Base-by-base conservation (phyloP, 805 yeast genomes). In the Limtongia smithiae region DNA sequence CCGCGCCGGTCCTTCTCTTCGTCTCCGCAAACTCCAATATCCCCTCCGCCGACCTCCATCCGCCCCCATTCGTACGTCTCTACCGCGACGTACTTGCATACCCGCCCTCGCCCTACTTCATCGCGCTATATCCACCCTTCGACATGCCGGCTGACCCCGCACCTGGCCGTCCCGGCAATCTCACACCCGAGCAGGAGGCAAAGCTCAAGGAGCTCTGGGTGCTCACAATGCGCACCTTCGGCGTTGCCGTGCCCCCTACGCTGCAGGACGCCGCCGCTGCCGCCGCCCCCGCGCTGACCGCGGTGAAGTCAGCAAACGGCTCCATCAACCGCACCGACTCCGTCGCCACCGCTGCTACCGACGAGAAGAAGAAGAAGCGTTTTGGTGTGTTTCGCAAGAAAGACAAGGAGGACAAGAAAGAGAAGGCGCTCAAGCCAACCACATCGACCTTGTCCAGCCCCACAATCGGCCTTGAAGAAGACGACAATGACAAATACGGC, bases 131-230 rank as follows among this genome's bases (percentile, higher is more conserved):
- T 20, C 58, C 56, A 3, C 58, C 58, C 6, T 51, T 41, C 49
- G 55, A 42, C 21, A 55, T 55, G 55, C 49, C 51, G 3, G 33
- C 50, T 6, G 12, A 44, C 14, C 51, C 39, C 22, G 31, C 43
- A 15, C 62, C 68, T 35, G 75, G 75, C 31, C 63, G 71, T 42
- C 61, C 67, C 39, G 67, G 66, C 44, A 65, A 63, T 46, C 62
- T 71, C 34, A 65, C 71, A 20, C 56, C 67, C 11, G 65, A 60
- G 33, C 72, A 71, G 63, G 69, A 64, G 46, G 64, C 58, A 41
- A 63, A 58, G 39, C 67, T 71, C 43, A 69, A 69, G 59, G 70
- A 69, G 50, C 57, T 68, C 54, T 71, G 73, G 70, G 60, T 67
- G 12, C 35, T 34, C 7, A 44, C 44, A n/a, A 21, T 52, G 49